Evolutionary conservation across 2,329 filamentous ascomycete genomes (phyloP), one percentile per base, ranked within the genome.

Genomic region (Fusarium euwallaceae): DNA sequence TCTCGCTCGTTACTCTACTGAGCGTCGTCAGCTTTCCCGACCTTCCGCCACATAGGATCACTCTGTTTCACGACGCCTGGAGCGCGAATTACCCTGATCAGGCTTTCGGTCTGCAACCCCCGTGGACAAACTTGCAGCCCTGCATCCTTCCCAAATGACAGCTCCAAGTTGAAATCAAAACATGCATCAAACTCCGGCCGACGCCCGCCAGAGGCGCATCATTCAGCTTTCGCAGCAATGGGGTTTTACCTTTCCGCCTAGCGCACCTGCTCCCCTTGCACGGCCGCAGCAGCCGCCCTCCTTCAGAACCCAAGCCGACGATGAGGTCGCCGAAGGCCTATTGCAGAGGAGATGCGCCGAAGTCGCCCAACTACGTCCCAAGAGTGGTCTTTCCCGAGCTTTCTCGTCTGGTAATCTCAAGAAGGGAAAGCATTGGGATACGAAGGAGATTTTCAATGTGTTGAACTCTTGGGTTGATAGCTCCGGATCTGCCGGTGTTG

Each of bases 241-340:
- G 85, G 84, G 85, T 58, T 81, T 90, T 72, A 70, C 72, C 22
- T 78, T 79, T 39, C 75, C 83, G n/a, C 84, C 84, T 29, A 82
- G 82, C 16, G 79, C 83, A 5, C 83, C 84, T 2, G 76, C 82
- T 41, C 84, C 84, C 4, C 82, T 86, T 43, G 77, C 81, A 4
- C 84, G 84, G 59, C 88, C 87, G 3, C 81, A 82, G 56, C 81
- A 83, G 36, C 81, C 84, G 1, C 83, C 84, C 4, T 84, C 84
- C 6, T 86, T 86, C 72, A 84, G 85, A 60, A 86, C 84, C 2
- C 77, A 87, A 1, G 83, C 84, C 64, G 89, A 91, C 72, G 87
- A 90, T 60, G 79, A 83, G 29, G 79, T 83, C 4, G 89, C 88
- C n/a, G 89, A 91, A 63, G 86, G 88, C 37, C 82, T 90, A 34